A percentile compares a stretch with the other conserved stretches of the same genome.
Evolutionary conservation across 2,329 filamentous ascomycete genomes (phyloP).

Genomic region (Penicillium fuscoglaucum): DNA sequence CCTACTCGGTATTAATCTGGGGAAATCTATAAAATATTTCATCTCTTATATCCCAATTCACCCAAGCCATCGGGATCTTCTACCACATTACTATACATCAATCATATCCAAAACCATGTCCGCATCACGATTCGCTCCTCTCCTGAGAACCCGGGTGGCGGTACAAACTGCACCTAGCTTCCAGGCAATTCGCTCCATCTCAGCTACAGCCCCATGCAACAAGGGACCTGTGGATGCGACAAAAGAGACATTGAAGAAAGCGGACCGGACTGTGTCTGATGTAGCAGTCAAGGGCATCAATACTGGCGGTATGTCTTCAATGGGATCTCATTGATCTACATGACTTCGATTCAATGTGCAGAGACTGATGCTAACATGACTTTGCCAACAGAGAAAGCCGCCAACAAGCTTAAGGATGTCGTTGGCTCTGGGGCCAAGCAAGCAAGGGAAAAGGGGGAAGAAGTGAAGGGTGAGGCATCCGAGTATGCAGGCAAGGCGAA

Average conservation of each 20-base stretch:
- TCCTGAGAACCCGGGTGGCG: slow-evolving; percentile 24
- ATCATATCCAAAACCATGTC: slow-evolving; percentile 18
- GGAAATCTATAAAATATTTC: not conserved
- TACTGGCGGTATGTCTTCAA: slow-evolving; percentile 56
- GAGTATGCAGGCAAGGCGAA: slow-evolving; percentile 35
- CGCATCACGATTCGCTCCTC: slow-evolving; percentile 35
- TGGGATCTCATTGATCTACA: not conserved
- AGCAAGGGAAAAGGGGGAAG: slow-evolving; percentile 46
- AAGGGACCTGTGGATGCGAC: slow-evolving; percentile 56
- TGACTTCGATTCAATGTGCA: not conserved
- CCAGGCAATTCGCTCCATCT: slow-evolving; percentile 44
- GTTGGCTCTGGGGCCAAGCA: slow-evolving; percentile 46
- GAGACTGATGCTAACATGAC: not conserved
- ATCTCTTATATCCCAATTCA: not conserved
- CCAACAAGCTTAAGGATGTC: slow-evolving; percentile 46
- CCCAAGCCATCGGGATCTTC: not conserved
- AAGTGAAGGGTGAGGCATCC: slow-evolving; percentile 35
- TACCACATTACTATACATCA: not conserved
- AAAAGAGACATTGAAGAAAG: slow-evolving; percentile 60
- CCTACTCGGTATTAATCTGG: not conserved
- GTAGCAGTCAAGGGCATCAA: slow-evolving; percentile 63
- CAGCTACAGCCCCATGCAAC: slow-evolving; percentile 51
- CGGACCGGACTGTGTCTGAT: slow-evolving; percentile 57
- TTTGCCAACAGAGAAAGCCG: slow-evolving; percentile 50
- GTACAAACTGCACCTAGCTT: slow-evolving; percentile 18